Evolutionary conservation across 768 basidiomycete species (phyloP), one percentile per base, ranked within the genome.

Genomic region (Mycena albidolilacea): DNA sequence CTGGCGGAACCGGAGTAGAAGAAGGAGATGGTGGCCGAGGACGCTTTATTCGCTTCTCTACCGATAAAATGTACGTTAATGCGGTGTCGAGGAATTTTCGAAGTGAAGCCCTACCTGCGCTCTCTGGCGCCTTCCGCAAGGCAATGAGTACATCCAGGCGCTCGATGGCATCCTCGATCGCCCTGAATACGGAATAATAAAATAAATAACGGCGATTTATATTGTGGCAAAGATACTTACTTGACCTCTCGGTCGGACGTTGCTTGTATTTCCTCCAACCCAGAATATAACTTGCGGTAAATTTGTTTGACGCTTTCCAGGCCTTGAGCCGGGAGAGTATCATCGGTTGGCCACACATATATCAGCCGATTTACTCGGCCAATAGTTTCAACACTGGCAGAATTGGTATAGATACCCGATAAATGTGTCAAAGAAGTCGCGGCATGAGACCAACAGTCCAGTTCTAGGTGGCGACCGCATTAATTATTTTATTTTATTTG

Each of bases 11-110:
- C 52, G 90, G 86, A n/a, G 89, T 86, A 17, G 87, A 86, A 6
- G 89, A 83, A 8, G 95, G 94, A 10, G 95, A 95, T 30, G 89
- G 87, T 3, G 87, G 90, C 73, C 93, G 85, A 19, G 91, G 92
- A 23, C 95, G 92, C 81, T 95, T 95, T 69, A 87, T 89, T 54
- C 95, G 89, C 81, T 95, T 95, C 73, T 95, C 93, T 90, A 72
- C 12, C 63, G 62, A 46, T 43, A 54, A 12, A 50, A 54, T 64
- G 14, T 38, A 64, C 69, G 66, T 54, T 19, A 23, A 30, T 67
- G 50, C 61, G 8, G 17, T 59, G 17, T 21, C 21, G 19, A 35
- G 62, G 35, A 1, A 37, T 30, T 37, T 46, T 63, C 2, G 2
- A 48, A 8, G 8, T 1, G 8, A 57, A 35, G 10, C 63, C 76